phyloP scores from a whole-genome alignment of 2,329 filamentous ascomycete genomes.

The Dothistroma pini region DNA sequence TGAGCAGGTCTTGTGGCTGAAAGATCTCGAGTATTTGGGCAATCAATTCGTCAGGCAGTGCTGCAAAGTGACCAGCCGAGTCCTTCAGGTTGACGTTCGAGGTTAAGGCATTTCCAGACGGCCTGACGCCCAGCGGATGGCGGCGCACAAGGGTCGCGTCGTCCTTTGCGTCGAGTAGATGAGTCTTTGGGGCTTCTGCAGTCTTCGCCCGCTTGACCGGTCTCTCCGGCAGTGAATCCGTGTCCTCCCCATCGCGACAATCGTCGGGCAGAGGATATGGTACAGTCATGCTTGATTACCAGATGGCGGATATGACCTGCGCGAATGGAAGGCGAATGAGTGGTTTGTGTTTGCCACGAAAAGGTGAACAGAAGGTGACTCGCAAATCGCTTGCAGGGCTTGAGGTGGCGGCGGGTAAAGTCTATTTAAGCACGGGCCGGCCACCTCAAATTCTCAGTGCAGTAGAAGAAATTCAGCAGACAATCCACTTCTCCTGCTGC shows the following conservation, averaged over 20 bases:
- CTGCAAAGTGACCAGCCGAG: slow-evolving; percentile 61
- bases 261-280: neutral
- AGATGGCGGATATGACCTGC: neutral
- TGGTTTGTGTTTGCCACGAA: slow-evolving; percentile 8
- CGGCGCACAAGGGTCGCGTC: slow-evolving; percentile 56
- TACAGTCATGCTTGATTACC: slow-evolving; percentile 13
- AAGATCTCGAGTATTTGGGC: slow-evolving; percentile 71
- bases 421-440: neutral
- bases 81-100: slow-evolving; percentile 63
- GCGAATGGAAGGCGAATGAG: neutral
- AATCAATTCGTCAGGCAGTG: slow-evolving; percentile 77
- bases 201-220: slow-evolving; percentile 21
- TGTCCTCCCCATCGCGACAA: slow-evolving; percentile 6
- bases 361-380: neutral
- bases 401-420: neutral
- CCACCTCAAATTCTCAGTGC: slow-evolving; percentile 21
- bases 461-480: slow-evolving; percentile 8
- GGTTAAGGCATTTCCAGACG: slow-evolving; percentile 77
- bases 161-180: slow-evolving; percentile 16
- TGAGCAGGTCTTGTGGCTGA: slow-evolving; percentile 58
- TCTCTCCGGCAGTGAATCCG: slow-evolving; percentile 14
- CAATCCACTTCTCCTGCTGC: slow-evolving; percentile 4
- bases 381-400: neutral
- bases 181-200: slow-evolving; percentile 3
- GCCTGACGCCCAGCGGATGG: slow-evolving; percentile 82